These are phyloP conservation scores for Polysphondylium violaceum DNA, from an alignment of 78 protist species.

Conservation along the genomic window DNA sequence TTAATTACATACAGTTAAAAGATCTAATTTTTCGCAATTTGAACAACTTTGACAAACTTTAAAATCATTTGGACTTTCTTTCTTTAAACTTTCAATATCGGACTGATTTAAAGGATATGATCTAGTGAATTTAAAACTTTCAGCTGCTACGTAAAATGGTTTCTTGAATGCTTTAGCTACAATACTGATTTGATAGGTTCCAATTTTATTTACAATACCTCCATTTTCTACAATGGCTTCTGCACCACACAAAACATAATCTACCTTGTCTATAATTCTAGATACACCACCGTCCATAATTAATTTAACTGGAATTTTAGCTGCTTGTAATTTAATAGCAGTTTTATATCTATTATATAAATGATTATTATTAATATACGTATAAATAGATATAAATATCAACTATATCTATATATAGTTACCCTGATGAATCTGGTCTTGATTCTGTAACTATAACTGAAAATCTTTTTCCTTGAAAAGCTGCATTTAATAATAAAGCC, in stretches of 20 bases:
- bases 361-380: neutral
- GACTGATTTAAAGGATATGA: constrained; percentile 92
- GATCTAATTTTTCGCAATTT: constrained; percentile 45
- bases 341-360: constrained; percentile 26
- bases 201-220: constrained; percentile 96
- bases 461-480: constrained; percentile 70
- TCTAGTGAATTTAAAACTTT: constrained; percentile 96
- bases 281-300: constrained; percentile 96
- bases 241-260: constrained; percentile 96
- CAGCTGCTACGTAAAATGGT: constrained; percentile 98
- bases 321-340: constrained; percentile 66
- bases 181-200: constrained; percentile 93
- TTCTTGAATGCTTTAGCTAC: constrained; percentile 92
- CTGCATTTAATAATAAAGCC: constrained; percentile 68
- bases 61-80: constrained; percentile 5
- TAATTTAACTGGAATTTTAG: constrained; percentile 89
- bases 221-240: constrained; percentile 99
- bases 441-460: constrained; percentile 88
- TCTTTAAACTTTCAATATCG: constrained; percentile 82
- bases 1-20: constrained; percentile 23
- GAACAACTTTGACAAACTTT: constrained; percentile 43
- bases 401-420: neutral
- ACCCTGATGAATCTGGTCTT: constrained; percentile 84
- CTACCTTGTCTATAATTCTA: constrained; percentile 83
- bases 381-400: neutral